Evolutionary conservation across 306 rosid genomes (phyloP), one percentile per base, ranked within the genome.

Genomic region (Vachellia pachyceras): DNA sequence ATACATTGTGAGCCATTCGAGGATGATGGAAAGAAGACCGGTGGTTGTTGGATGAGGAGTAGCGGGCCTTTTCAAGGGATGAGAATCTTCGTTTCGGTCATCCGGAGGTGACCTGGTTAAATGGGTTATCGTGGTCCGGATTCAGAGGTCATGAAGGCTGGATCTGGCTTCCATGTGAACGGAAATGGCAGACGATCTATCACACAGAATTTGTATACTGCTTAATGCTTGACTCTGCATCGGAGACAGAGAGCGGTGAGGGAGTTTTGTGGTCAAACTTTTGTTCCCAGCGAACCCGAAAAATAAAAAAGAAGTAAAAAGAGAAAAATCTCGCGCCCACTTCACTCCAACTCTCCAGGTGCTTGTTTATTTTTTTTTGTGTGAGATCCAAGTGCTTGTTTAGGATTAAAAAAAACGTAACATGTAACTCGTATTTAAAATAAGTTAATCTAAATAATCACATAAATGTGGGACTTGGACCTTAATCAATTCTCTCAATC

Each of bases 1-100:
- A n/a, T n/a, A 91, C 86, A 71, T 84, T 76, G 42, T 25, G 0
- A 91, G 33, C 97, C 97, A 91, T 76, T 85, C 64, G 2, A 84
- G 73, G 57, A 86, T 1, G 46, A 75, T 13, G 3, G 55, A n/a
- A 11, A 85, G 11, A 14, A 69, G 29, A 42, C 7, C 17, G 47
- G 7, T 1, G 49, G 7, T 47, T n/a, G 52, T 13, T 50, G 40
- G 15, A 2, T 29, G 1, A 6, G 79, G 12, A 14, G 11, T 17
- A 10, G 55, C 17, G 18, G 68, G 45, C 12, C 10, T 3, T 50
- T 23, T 61, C 14, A 46, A 3, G 55, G 73, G 23, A 60, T 39
- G 75, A 57, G 35, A 69, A 12, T 77, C 67, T 39, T 73, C 74
- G 67, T 11, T 15, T 17, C 10, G 20, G 17, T 47, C 22, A 25